Base-by-base conservation (phyloP, 2,329 filamentous ascomycete genomes). In the Penicillium sumatraense region DNA sequence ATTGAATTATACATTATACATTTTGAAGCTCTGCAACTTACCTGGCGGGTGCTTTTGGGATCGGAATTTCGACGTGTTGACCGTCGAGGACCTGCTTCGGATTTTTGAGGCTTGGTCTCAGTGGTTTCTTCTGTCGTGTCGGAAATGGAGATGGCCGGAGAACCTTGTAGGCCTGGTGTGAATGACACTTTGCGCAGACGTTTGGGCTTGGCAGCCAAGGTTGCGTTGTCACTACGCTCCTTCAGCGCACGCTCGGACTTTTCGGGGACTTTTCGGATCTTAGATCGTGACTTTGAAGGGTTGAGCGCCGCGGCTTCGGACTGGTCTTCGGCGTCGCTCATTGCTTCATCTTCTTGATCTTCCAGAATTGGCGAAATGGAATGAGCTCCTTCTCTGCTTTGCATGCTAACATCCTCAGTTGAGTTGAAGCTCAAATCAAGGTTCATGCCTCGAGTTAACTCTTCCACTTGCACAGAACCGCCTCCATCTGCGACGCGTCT, bases 401-500 rank as follows among this genome's bases (percentile, higher is more conserved):
- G 61, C 16, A 59, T 53, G 18, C 62, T 57, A 14, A 54, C 42
- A 31, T 56, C 55, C 5, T 66, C 61, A 10, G 56, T 45, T 1
- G 65, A 57, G 47, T 68, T 66, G 42, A 70, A 64, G 56, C 69
- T 73, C 38, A 69, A 63, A 60, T 77, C 72, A 24, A 80, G 71
- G n/a, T 69, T 72, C 68, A 78, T 68, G 20, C 75, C 76, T 51
- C 70, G 69, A 40, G 72, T 73, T 27, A 81, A 62, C 51, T 78
- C 75, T 20, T 79, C 74, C 7, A 75, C 68, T 29, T 75, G 73
- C 14, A 79, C 66, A 2, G 72, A 74, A 42, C 74, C 72, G 29
- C 76, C 73, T 13, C 73, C 74, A 35, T 78, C 68, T 7, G 72
- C 69, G 84, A 96, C 91, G 38, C 91, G 84, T 70, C 86, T 89